phyloP scores from a whole-genome alignment of 176 grass and related monocot species.

The Carex pumila region DNA sequence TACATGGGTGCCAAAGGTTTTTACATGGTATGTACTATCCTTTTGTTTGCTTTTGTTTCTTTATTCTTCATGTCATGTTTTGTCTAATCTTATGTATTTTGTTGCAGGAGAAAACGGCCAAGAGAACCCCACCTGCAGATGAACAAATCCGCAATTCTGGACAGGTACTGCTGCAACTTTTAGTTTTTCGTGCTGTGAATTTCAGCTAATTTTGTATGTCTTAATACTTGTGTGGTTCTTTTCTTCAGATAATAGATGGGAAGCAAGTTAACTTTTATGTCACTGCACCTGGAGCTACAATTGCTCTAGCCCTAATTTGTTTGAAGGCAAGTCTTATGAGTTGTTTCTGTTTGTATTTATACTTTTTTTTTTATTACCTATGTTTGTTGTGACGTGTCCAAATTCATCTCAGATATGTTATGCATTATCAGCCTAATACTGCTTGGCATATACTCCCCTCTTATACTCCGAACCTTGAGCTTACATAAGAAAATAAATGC shows the following conservation, averaged over 20 bases:
- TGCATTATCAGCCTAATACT: not conserved
- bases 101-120: conserved; percentile 50
- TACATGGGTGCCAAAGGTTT: conserved; percentile 83
- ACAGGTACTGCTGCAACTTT: conserved; percentile 44
- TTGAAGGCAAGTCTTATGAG: conserved; percentile 49
- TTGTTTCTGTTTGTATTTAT: conserved; percentile 12
- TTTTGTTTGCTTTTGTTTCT: conserved; percentile 20
- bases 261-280: conserved; percentile 91
- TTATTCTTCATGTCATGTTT: not conserved
- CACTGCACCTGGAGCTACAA: conserved; percentile 92
- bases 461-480: not conserved
- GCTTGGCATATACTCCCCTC: not conserved
- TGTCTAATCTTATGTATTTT: conserved; percentile 16
- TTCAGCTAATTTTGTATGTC: conserved; percentile 19
- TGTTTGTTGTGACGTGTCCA: not conserved
- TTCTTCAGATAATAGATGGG: conserved; percentile 77
- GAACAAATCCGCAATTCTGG: conserved; percentile 54
- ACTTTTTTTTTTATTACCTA: not conserved
- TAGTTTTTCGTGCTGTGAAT: not conserved
- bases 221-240: conserved; percentile 5
- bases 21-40: conserved; percentile 43
- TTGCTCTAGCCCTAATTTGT: conserved; percentile 91
- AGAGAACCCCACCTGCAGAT: conserved; percentile 31
- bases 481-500: not conserved
- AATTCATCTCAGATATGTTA: not conserved